Base-by-base conservation (phyloP, 768 basidiomycete genomes). In the Mycena belliarum region DNA sequence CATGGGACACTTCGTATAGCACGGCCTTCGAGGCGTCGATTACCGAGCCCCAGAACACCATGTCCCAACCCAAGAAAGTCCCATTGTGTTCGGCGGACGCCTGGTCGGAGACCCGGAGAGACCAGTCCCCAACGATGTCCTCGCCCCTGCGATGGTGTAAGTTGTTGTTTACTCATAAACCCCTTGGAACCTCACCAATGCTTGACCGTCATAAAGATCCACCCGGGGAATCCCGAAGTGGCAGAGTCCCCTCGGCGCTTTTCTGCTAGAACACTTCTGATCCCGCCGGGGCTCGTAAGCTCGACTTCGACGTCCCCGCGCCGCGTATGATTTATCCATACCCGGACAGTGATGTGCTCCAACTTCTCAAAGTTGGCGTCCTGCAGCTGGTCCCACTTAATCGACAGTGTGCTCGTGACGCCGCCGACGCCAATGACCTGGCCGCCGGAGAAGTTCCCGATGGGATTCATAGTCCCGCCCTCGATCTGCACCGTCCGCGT, bases 201-300 rank as follows among this genome's bases (percentile, higher is more conserved):
- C 72, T 98, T 98, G 49, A 98, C 82, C 24, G 86, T 85, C 95
- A 98, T 98, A 69, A 99, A 98, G n/a, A 80, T 88, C 97, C 97
- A 98, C 0, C 93, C 95, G n/a, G 84, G 84, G 69, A 81, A 96
- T 8, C 97, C 97, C 11, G 78, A 79, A 6, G 66, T 69, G 12
- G 82, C 86, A 40, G 71, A 69, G 68, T 99, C 97, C 9, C 75
- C 75, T 40, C 76, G 66, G 59, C 97, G 84, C 53, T 77, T 78
- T 33, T 85, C 84, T 16, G 90, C 95, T 35, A 99, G 74, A 15
- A 98, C 78, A 68, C 94, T 96, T 69, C 75, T 88, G 62, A 98
- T 77, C 8, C 93, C 93, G 45, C 83, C 83, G 0, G 97, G 96
- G 67, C 94, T 96, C 12, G 79, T 72, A 46, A 98, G 70, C 69